Base-by-base conservation (phyloP, 2,329 filamentous ascomycete species). In the Xylaria sp. region DNA sequence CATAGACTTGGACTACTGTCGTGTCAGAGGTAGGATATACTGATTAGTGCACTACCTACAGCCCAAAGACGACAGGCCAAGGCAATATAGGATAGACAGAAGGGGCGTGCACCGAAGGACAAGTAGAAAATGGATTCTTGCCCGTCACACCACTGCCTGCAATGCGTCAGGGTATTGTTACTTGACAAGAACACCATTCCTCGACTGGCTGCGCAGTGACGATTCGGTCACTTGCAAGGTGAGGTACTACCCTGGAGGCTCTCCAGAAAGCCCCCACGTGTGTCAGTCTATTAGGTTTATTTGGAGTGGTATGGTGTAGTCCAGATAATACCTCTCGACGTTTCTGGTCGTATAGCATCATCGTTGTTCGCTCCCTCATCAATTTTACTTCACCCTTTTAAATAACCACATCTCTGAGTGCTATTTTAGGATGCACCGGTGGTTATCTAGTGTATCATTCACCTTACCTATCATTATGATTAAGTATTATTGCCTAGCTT, bases 1-100 rank as follows among this genome's bases (percentile, higher is more conserved):
- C 15, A 55, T 39, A 55, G n/a, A 61, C 51, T 57, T 51, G 18
- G 43, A 51, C 49, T 56, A 41, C 51, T 25, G 20, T 36, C 39
- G 31, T 41, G 57, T 62, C 18, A 55, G 49, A 36, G 41, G n/a
- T 4, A 59, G 18, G 31, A 23, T 33, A 15, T 31, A 28, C 28
- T 28, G 28, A 28, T 28, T 28, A 12, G 13, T 58, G 56, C 23
- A 18, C 8, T 36, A 36, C 33, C 33, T 10, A 48, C 48, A 39
- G 18, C 7, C 28, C 3, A 48, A 28, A 51, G 49, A 28, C 28
- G 15, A 33, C 20, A 51, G 51, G 23, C 36, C 20, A 23, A 61
- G 56, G 61, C 39, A 58, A 23, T 20, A 13, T 41, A 52, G 18
- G 25, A 6, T 6, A 15, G 31, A 39, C 25, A 36, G 28, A 33